Base-by-base conservation (phyloP, 2,329 filamentous ascomycete genomes). In the Fusarium poae region DNA sequence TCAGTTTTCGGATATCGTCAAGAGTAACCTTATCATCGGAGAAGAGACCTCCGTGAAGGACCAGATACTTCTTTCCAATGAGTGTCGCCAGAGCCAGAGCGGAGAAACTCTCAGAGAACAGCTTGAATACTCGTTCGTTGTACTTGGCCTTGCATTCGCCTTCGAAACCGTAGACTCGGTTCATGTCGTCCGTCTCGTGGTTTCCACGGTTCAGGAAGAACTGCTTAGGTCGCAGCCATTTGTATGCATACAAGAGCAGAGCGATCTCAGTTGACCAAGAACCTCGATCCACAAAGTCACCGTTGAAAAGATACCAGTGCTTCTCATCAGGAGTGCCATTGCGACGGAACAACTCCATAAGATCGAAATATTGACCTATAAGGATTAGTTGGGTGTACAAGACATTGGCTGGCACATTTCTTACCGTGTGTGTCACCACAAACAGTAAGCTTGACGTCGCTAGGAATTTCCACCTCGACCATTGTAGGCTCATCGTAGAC, bases 121-220 rank as follows among this genome's bases (percentile, higher is more conserved):
- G 85, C 82, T 97, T 98, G 88, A 98, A 99, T 30, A 93, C 88
- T 45, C 84, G 91, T 81, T 97, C 96, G 78, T 93, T 97, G 82
- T 99, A 99, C 82, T 99, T 99, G 73, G 93, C 93, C 80, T 95
- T 96, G 85, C 96, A 98, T 79, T 99, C 96, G 77, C 96, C 96
- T 80, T 99, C 96, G 75, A 99, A 99, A 20, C 96, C 96, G 78
- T 99, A 99, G 55, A 96, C 94, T 71, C 93, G 90, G 85, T 99
- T 99, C 96, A 99, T 99, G 80, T 97, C 95, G 78, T 98, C 95
- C 49, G 96, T 98, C 83, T 99, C 96, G 82, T 99, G 96, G 81
- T 99, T 99, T 73, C 96, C 96, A 66, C 96, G 90, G 85, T 99
- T 99, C 69, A 99, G 84, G 88, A 97, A 98, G 85, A 99, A 95